These are phyloP conservation scores for Botryobasidium botryosum DNA, from an alignment of 768 basidiomycete species.

Conservation along the genomic window DNA sequence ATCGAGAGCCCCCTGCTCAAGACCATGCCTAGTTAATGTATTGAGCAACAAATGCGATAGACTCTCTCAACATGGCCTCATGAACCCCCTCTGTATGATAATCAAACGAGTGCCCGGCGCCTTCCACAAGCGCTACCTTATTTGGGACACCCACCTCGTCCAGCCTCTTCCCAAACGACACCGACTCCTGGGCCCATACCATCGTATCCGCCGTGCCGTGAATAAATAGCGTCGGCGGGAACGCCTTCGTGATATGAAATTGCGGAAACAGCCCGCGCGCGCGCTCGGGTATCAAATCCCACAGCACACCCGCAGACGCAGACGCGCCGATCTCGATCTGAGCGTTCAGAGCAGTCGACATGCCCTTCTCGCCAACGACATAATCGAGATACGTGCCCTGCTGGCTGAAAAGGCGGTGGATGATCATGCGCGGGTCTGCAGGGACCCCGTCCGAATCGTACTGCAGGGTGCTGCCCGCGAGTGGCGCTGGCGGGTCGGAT, in stretches of 20 bases:
- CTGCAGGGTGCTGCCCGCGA: slow-evolving; percentile 29
- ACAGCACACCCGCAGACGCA: no score
- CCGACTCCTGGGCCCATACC: slow-evolving; percentile 28
- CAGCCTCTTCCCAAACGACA: slow-evolving; percentile 22
- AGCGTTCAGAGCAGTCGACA: slow-evolving; percentile 30
- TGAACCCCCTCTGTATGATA: slow-evolving; percentile 29
- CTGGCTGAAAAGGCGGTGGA: slow-evolving; percentile 41
- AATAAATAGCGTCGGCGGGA: slow-evolving; percentile 32
- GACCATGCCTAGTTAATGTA: no score
- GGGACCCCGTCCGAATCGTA: slow-evolving; percentile 39
- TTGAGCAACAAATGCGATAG: no score
- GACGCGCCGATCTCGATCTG: slow-evolving; percentile 20
- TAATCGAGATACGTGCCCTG: slow-evolving; percentile 42
- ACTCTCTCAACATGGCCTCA: no score
- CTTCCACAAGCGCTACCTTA: slow-evolving; percentile 24
- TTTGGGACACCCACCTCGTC: slow-evolving; percentile 22
- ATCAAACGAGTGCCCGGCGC: slow-evolving; percentile 40
- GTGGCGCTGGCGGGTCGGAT: slow-evolving; percentile 30
- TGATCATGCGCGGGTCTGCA: slow-evolving; percentile 42
- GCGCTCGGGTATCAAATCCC: slow-evolving; percentile 17
- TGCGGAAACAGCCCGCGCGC: slow-evolving; percentile 32
- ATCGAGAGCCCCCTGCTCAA: no score
- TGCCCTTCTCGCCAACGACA: slow-evolving; percentile 27
- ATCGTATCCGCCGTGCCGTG: slow-evolving; percentile 35
- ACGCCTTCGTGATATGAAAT: slow-evolving; percentile 21